Evolutionary conservation across 2,329 filamentous ascomycete species (phyloP).

Genomic region (Drechslerella coelobrocha): DNA sequence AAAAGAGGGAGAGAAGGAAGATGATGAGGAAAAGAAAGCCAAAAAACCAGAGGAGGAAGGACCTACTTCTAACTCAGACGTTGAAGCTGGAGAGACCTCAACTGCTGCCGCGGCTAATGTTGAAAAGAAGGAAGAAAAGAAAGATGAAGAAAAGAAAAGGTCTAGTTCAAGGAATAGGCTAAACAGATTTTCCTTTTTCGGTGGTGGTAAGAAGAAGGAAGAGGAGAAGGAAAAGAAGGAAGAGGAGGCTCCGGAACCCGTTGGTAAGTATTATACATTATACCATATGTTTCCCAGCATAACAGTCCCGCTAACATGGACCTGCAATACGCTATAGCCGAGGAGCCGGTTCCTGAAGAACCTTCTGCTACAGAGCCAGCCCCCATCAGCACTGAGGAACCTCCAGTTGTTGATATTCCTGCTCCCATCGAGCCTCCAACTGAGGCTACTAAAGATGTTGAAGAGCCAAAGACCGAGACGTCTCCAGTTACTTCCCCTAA

Average conservation of each 20-base stretch:
- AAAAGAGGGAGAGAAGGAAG: slow-evolving; percentile 58
- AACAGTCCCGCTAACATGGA: slow-evolving; percentile 24
- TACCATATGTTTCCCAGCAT: not conserved
- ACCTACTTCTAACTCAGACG: slow-evolving; percentile 37
- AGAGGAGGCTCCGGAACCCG: slow-evolving; percentile 55
- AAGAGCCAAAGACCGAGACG: slow-evolving; percentile 47
- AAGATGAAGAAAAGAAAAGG: slow-evolving; percentile 65
- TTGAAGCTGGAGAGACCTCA: slow-evolving; percentile 49
- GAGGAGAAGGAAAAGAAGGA: slow-evolving; percentile 65
- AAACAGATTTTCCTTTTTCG: slow-evolving; percentile 66
- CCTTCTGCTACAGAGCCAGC: slow-evolving; percentile 50
- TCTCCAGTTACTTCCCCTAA: slow-evolving; percentile 40
- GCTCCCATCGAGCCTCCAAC: slow-evolving; percentile 24
- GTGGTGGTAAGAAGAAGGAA: slow-evolving; percentile 70
- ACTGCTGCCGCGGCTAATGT: slow-evolving; percentile 48
- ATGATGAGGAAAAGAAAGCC: slow-evolving; percentile 55
- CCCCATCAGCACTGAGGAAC: slow-evolving; percentile 56
- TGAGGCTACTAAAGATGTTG: slow-evolving; percentile 51
- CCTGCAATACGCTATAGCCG: slow-evolving; percentile 53
- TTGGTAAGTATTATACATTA: slow-evolving; percentile 27
- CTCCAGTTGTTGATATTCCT: slow-evolving; percentile 50
- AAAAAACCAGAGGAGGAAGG: slow-evolving; percentile 58
- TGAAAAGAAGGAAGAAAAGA: slow-evolving; percentile 68
- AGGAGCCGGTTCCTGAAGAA: slow-evolving; percentile 51
- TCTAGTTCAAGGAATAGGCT: slow-evolving; percentile 67